Conservation (phyloP, 805 yeast species). For the Metschnikowia dekortorum region DNA sequence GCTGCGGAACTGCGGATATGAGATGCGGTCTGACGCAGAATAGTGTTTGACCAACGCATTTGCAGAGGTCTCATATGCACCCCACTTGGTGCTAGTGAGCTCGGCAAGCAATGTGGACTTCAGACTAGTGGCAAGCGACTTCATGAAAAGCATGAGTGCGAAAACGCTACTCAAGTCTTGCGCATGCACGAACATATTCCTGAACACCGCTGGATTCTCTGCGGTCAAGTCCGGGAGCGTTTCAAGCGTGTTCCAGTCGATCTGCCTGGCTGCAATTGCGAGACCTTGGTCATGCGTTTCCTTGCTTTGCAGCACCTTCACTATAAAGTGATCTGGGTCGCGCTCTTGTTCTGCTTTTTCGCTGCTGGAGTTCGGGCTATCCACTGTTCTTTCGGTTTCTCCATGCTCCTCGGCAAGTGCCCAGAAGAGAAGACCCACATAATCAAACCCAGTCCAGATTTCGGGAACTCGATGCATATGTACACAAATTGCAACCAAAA, state of each 20-base stretch:
- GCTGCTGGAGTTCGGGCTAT: not conserved
- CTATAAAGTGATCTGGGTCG: conserved; percentile 16
- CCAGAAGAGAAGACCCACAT: conserved; percentile 43
- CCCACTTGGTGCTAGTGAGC: conserved; percentile 27
- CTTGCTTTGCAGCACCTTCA: conserved; percentile 10
- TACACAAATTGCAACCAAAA: conserved; percentile 29
- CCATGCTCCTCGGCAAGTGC: conserved; percentile 29
- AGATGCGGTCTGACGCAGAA: not conserved
- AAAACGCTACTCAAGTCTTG: not conserved
- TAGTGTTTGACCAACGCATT: conserved; percentile 45
- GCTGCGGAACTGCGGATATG: conserved; percentile 1
- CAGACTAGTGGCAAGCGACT: not conserved
- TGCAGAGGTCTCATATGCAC: conserved; percentile 42
- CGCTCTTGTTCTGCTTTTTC: not conserved
- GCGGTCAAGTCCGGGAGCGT: conserved; percentile 28
- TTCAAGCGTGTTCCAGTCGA: conserved; percentile 31
- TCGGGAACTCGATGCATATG: conserved; percentile 39
- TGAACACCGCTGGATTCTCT: not conserved
- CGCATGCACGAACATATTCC: not conserved
- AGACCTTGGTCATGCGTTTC: not conserved
- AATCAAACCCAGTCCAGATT: conserved; percentile 35
- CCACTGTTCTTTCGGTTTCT: conserved; percentile 4
- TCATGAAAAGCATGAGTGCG: not conserved
- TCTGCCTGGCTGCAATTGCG: conserved; percentile 3
- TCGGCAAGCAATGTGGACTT: not conserved